Evolutionary conservation across 2,329 filamentous ascomycete genomes (phyloP).

Genomic region (Pseudocercospora crystallina): DNA sequence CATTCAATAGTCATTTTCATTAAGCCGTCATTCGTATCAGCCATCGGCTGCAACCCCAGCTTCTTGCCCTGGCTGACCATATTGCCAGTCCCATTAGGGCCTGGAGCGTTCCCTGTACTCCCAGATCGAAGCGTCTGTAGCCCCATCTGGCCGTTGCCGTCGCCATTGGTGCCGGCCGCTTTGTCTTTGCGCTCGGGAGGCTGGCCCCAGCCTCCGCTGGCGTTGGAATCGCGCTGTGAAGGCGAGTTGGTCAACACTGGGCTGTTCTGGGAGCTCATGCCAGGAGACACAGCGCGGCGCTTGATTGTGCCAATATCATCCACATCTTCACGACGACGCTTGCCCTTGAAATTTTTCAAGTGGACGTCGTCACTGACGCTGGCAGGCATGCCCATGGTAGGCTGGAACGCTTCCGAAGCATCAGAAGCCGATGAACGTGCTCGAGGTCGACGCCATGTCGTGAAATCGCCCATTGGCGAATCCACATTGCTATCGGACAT

Average conservation of each 20-base stretch:
- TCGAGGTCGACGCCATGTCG: slow-evolving; percentile 31
- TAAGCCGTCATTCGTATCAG: slow-evolving; percentile 87
- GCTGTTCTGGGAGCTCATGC: slow-evolving; percentile 84
- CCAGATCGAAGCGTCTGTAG: slow-evolving; percentile 12
- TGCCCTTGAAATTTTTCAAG: slow-evolving; percentile 55
- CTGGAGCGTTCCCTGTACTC: slow-evolving; percentile 14
- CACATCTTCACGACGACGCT: slow-evolving; percentile 86
- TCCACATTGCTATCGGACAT: slow-evolving; percentile 71
- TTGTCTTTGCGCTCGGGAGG: slow-evolving; percentile 52
- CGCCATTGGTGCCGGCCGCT: slow-evolving; percentile 11
- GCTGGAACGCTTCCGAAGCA: slow-evolving; percentile 31
- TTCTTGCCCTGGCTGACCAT: slow-evolving; percentile 47
- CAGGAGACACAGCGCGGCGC: slow-evolving; percentile 84
- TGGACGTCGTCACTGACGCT: slow-evolving; percentile 35
- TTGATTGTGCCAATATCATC: slow-evolving; percentile 88
- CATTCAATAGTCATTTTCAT: slow-evolving; percentile 70
- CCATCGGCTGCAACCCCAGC: slow-evolving; percentile 88
- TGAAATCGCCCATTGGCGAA: slow-evolving; percentile 51
- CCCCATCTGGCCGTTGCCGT: neutral
- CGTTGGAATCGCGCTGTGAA: slow-evolving; percentile 61
- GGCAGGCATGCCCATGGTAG: slow-evolving; percentile 17
- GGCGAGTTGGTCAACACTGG: slow-evolving; percentile 81
- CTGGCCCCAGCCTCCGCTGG: slow-evolving; percentile 68
- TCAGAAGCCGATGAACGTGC: slow-evolving; percentile 35
- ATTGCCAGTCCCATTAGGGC: slow-evolving; percentile 11